Conservation (phyloP, 768 basidiomycete genomes). For the Grammothele lineata region DNA sequence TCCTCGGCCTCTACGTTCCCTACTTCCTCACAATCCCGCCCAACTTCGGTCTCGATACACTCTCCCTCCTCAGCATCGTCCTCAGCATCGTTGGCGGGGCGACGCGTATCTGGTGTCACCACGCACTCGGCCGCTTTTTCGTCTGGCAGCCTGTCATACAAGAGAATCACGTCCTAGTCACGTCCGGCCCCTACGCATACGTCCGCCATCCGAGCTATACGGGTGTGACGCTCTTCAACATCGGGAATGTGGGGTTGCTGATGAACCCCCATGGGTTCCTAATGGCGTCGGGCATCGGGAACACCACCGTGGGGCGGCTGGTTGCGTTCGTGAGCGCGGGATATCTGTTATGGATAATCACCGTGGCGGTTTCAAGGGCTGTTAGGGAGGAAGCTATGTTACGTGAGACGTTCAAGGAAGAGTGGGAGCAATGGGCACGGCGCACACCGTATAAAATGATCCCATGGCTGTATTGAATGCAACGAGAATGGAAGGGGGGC, state of each 20-base stretch:
- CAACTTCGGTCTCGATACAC: background rate
- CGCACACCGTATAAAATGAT: constrained; percentile 9
- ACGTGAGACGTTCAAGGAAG: constrained; percentile 8
- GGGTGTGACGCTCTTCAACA: background rate
- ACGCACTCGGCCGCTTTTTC: constrained; percentile 15
- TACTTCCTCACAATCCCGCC: background rate
- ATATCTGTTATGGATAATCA: background rate
- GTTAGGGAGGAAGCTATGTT: constrained; percentile 8
- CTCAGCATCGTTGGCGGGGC: constrained; percentile 1
- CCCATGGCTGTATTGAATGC: constrained; percentile 1
- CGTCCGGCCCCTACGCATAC: constrained; percentile 19
- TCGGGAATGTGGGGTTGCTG: background rate
- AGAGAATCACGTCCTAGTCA: constrained; percentile 16
- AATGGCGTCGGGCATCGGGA: background rate
- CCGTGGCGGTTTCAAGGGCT: background rate
- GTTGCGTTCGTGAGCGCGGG: background rate
- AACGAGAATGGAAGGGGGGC: too few relatives aligned
- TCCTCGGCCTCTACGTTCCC: background rate
- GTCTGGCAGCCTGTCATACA: constrained; percentile 12
- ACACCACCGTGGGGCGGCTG: background rate
- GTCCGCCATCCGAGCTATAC: constrained; percentile 22
- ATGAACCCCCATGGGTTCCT: background rate
- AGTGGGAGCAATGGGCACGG: constrained; percentile 14
- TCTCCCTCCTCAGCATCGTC: background rate
- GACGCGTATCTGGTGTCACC: constrained; percentile 9